A percentile compares a stretch with the other conserved stretches of the same genome.
Evolutionary conservation across 257 asterid genomes (phyloP).

Genomic region (Solanum virginianum): DNA sequence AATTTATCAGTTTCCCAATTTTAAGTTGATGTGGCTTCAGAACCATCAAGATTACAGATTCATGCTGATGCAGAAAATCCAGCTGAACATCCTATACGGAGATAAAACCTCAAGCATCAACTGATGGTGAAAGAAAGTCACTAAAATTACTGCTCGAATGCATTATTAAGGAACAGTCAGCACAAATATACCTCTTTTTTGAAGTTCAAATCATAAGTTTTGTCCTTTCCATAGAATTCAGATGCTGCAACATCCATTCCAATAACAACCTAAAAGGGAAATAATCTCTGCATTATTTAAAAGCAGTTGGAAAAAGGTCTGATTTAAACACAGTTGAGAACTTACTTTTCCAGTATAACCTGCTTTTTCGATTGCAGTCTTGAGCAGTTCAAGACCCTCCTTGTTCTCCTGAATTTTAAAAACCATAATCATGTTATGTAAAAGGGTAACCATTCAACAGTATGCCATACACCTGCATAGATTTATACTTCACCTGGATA

Average conservation of each 20-base stretch:
- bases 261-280: conserved; percentile 54
- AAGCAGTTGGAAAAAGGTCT: not conserved
- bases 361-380: conserved; percentile 39
- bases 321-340: not conserved
- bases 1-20: not conserved
- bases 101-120: not conserved
- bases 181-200: conserved; percentile 63
- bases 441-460: not conserved
- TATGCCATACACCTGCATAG: not conserved
- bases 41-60: not conserved
- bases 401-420: conserved; percentile 66
- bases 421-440: not conserved
- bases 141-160: not conserved
- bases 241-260: conserved; percentile 99
- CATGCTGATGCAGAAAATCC: not conserved
- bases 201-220: conserved; percentile 84
- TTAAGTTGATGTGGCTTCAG: not conserved
- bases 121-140: not conserved
- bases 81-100: not conserved
- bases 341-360: conserved; percentile 82
- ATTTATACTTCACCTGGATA: conserved; percentile 44
- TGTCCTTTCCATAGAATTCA: conserved; percentile 74
- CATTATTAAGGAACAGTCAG: not conserved
- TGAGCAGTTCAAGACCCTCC: conserved; percentile 95
- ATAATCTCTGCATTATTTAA: not conserved